Base-by-base conservation (phyloP, 495 filamentous ascomycete species). In the Chaetomium cochliodes region DNA sequence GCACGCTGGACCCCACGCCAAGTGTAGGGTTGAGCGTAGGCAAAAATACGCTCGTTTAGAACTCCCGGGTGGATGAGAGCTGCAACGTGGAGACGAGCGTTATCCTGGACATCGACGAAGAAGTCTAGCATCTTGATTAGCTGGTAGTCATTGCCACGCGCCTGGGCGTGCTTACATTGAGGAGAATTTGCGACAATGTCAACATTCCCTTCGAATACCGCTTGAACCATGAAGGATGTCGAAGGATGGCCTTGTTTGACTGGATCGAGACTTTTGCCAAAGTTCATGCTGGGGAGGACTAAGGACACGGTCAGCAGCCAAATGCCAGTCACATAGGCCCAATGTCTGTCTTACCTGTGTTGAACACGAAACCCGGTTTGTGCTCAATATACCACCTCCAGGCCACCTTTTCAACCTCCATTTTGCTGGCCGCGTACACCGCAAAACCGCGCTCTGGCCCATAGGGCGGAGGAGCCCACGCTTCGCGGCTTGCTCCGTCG, bases 361-460 rank as follows among this genome's bases (percentile, higher is more conserved):
- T 85, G 53, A 83, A 72, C 9, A 67, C 71, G 61, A 83, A 86
- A 1, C 39, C 15, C 1, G 82, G 81, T n/a, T 23, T 50, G 46
- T 23, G 46, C 20, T 50, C 46, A 8, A 20, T 20, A 50, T 83
- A 63, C 72, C 83, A 87, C 53, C 77, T 76, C 81, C 82, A 86
- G 0, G 77, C 64, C 16, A 70, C 78, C 41, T 76, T 75, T 68
- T 87, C 85, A 6, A 74, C 77, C 66, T 79, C 72, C 2, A 74
- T 79, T 70, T 88, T 87, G 62, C 79, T 80, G 0, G 82, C 81
- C 8, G 70, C 66, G 62, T 88, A 84, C 3, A 84, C 76, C 30
- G 62, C 42, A 47, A 54, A 64, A 2, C 55, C 65, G 25, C 69
- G 63, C 15, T 66, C 63, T 9, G 65, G 64, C n/a, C 67, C 62